Evolutionary conservation across 164 flowering plant genomes (phyloP).

Genomic region (Stephania yunnanensis): DNA sequence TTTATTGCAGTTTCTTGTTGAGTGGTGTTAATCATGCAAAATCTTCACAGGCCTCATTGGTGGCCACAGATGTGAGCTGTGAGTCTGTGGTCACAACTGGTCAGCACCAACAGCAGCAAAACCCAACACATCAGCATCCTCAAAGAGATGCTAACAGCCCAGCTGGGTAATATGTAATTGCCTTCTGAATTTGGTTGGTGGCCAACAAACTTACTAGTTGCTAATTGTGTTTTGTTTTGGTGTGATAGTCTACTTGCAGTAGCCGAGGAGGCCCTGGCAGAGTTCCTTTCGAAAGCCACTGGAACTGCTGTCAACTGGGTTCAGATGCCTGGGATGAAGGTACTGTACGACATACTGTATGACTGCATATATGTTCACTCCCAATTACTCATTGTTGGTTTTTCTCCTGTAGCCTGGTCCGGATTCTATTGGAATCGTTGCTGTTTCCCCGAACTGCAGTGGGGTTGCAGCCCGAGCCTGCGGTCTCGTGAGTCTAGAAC

Average conservation of each 20-base stretch:
- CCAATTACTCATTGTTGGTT: constrained; percentile 51
- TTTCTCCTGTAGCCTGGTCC: constrained; percentile 72
- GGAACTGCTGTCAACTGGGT: constrained; percentile 94
- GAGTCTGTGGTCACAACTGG: constrained; percentile 71
- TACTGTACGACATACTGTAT: constrained; percentile 10
- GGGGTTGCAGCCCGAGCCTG: constrained; percentile 84
- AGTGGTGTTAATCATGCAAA: neutral
- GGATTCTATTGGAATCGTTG: constrained; percentile 77
- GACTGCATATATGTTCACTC: constrained; percentile 47
- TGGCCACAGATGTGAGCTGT: constrained; percentile 55
- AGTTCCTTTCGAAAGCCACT: constrained; percentile 87
- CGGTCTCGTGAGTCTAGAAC: constrained; percentile 66
- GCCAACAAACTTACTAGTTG: neutral
- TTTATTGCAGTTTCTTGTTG: constrained; percentile 26
- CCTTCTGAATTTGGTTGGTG: constrained; percentile 17
- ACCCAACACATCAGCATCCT: constrained; percentile 68
- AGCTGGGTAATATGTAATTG: constrained; percentile 57
- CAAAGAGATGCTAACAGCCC: constrained; percentile 66
- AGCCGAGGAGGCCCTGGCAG: constrained; percentile 83
- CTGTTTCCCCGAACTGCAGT: constrained; percentile 56
- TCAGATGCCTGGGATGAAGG: constrained; percentile 98
- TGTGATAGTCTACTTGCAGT: constrained; percentile 57
- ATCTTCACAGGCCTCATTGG: constrained; percentile 34
- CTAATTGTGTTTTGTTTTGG: neutral
- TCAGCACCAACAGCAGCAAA: constrained; percentile 64